Base-by-base conservation (phyloP, 768 basidiomycete species). In the Floccularia luteovirens region DNA sequence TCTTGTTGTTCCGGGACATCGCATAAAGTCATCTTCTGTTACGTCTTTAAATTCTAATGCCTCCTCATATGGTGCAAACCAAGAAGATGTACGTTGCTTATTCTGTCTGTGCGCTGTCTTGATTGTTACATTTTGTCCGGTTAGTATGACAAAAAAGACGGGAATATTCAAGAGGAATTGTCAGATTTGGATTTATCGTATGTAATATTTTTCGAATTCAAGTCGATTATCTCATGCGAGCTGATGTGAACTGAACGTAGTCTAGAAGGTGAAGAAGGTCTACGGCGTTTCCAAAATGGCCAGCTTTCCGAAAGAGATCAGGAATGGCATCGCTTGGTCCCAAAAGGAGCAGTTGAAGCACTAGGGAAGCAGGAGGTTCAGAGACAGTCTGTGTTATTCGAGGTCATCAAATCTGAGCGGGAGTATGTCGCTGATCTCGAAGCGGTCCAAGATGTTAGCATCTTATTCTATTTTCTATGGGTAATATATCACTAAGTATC, bases 321-420 rank as follows among this genome's bases (percentile, higher is more conserved):
- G 57, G 86, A 87, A 36, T 97, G 93, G 94, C 70, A 85, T 51
- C 65, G 72, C 22, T 75, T 91, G 5, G 84, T 93, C 1, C 81
- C 90, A 1, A 51, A 63, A n/a, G 77, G 77, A 49, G 77, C 90
- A 0, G 66, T 73, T 12, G 78, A 82, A 21, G 74, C 79, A 0
- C 61, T 98, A 2, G 79, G 82, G 19, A 77, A 81, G 53, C 58
- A 74, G 36, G 91, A 96, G 56, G 80, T 92, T 16, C 77, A 84
- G 43, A 73, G 92, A 32, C 92, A 97, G 57, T 86, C 79, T 19
- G 77, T 80, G 27, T 71, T 99, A 4, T 93, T 92, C 49, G 93
- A 98, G 56, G 62, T 94, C 17, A 81, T 97, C 59, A 83, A 89
- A 57, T 80, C 84, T 0, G 96, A 99, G 62, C 72, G 80, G 46